A percentile compares a stretch with the other conserved stretches of the same genome.
phyloP scores from a whole-genome alignment of 2,329 filamentous ascomycete species.

The Plenodomus tracheiphilus region DNA sequence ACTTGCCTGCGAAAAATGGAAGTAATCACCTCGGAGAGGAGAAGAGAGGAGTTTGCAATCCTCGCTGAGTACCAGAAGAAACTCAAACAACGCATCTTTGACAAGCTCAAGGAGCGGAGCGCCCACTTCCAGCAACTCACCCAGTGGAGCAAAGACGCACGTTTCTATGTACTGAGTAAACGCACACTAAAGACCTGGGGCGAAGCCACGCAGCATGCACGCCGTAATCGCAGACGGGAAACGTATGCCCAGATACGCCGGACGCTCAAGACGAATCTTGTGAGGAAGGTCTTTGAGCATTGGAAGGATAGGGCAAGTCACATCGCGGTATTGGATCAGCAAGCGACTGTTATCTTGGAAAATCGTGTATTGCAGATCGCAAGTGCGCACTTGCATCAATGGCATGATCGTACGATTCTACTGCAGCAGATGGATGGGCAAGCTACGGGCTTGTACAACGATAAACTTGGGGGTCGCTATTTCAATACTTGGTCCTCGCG shows the following conservation, averaged over 20 bases:
- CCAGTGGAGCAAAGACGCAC: conserved; percentile 58
- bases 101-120: conserved; percentile 40
- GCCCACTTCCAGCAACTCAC: conserved; percentile 54
- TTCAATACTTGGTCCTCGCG: conserved; percentile 34
- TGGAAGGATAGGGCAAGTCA: conserved; percentile 40
- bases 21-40: conserved; percentile 24
- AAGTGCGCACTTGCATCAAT: conserved; percentile 45
- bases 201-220: conserved; percentile 52
- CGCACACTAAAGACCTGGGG: conserved; percentile 57
- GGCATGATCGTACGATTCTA: conserved; percentile 46
- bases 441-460: conserved; percentile 26
- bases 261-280: conserved; percentile 58
- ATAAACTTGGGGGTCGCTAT: conserved; percentile 36
- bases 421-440: conserved; percentile 22
- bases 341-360: conserved; percentile 36
- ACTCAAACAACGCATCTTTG: conserved; percentile 44
- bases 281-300: conserved; percentile 43
- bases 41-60: conserved; percentile 41
- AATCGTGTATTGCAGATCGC: conserved; percentile 25
- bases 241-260: conserved; percentile 59
- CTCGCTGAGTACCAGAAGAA: conserved; percentile 48
- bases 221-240: conserved; percentile 58
- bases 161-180: conserved; percentile 59
- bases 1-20: conserved; percentile 34
- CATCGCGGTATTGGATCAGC: conserved; percentile 24